Evolutionary conservation across 768 basidiomycete species (phyloP).

Genomic region (Chalciporus sphaerocephalus): DNA sequence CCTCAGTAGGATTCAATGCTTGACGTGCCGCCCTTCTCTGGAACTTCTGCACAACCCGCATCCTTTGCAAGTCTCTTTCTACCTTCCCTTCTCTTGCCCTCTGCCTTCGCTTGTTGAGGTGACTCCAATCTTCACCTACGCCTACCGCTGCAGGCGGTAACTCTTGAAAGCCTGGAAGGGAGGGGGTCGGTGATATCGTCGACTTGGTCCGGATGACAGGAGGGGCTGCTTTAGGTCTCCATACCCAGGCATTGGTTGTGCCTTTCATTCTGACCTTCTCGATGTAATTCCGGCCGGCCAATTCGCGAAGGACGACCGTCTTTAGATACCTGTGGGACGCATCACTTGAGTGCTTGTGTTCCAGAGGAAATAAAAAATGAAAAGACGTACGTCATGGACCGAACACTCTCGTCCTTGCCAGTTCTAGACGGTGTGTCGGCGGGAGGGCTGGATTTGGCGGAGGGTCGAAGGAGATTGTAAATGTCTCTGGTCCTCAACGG

Average conservation of each 20-base stretch:
- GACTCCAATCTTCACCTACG: conserved; percentile 44
- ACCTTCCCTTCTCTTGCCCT: conserved; percentile 45
- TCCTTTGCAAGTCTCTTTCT: conserved; percentile 36
- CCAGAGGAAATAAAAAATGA: background rate
- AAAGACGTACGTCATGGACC: conserved; percentile 47
- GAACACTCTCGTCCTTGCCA: conserved; percentile 44
- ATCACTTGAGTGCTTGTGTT: background rate
- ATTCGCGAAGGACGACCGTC: conserved; percentile 43
- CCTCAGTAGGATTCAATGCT: background rate
- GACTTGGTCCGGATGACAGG: conserved; percentile 1
- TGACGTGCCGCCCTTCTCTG: conserved; percentile 3
- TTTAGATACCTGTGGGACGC: conserved; percentile 48
- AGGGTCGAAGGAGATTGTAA: conserved; percentile 19
- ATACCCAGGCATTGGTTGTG: conserved; percentile 39
- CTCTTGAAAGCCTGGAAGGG: background rate
- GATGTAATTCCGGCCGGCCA: conserved; percentile 41
- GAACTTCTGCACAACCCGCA: conserved; percentile 34
- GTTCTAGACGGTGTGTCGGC: conserved; percentile 30
- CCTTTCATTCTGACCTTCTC: conserved; percentile 36
- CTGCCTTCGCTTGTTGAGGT: conserved; percentile 54
- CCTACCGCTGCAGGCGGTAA: conserved; percentile 29
- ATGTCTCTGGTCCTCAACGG: conserved; percentile 28
- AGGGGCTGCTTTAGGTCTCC: conserved; percentile 24
- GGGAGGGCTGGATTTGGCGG: background rate
- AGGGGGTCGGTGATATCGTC: background rate